Evolutionary conservation across 1,284 basidiomycete species (phyloP), one percentile per base, ranked within the genome.

Genomic region (Bjerkandera adusta): DNA sequence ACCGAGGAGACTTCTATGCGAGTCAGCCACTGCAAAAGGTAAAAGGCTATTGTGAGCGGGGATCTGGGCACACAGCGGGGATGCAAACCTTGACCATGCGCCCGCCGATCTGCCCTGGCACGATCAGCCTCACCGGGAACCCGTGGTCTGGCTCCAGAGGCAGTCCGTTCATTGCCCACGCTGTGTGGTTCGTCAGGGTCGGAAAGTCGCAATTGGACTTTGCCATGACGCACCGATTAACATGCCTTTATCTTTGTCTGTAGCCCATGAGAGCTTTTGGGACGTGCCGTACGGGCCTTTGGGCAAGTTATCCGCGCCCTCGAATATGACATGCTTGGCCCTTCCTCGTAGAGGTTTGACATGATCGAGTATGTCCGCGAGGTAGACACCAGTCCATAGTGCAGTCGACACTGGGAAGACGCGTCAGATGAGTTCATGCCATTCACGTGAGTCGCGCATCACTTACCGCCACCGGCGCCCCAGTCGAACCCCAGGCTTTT

Each of bases 271-370:
- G 18, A 81, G 60, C 25, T 68, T 63, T 57, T 82, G 79, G 16
- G 72, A 77, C 5, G 82, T 85, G 15, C 82, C 83, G 52, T 85
- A 86, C 6, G 75, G 76, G n/a, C 83, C 83, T 35, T 85, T 76
- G 7, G 83, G 81, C 13, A 85, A 67, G 39, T 67, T 59, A 52
- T 87, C 84, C 5, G 61, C 68, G 0, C 84, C 83, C 60, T 87
- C 84, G 50, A 87, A 85, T 15, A 83, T 62, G 48, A 85, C 78
- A 49, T 85, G 75, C 48, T 72, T 72, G 0, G 79, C 64, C 49
- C 59, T 32, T 51, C 57, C 49, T 43, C 66, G 60, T 54, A 59
- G 61, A n/a, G 78, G 79, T 45, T 62, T 63, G 34, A 75, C 74
- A 46, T 71, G 68, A 1, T 73, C 69, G 38, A 86, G 64, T 16